phyloP scores from a whole-genome alignment of 805 yeast genomes.

The Ogataea nitratoaversa region DNA sequence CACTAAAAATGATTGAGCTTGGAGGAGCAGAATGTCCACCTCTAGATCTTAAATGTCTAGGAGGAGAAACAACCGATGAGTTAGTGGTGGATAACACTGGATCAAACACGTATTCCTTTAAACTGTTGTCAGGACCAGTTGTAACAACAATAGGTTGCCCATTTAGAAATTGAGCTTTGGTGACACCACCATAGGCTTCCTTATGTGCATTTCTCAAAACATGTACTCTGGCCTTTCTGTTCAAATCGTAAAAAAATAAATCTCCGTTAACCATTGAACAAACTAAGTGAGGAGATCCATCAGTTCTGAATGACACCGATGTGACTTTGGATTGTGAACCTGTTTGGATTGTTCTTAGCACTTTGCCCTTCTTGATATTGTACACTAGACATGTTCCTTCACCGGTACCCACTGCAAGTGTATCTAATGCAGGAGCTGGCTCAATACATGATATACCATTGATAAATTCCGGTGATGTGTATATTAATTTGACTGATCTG shows the following conservation, averaged over 20 bases:
- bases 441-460: constrained; percentile 66
- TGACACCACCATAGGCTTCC: constrained; percentile 72
- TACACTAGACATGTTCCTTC: constrained; percentile 63
- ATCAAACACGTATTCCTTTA: constrained; percentile 90
- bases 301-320: constrained; percentile 84
- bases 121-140: constrained; percentile 84
- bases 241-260: constrained; percentile 78
- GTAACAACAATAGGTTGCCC: constrained; percentile 92
- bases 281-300: constrained; percentile 79
- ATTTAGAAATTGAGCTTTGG: constrained; percentile 68
- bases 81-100: constrained; percentile 72
- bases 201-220: constrained; percentile 67
- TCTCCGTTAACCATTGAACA: constrained; percentile 80
- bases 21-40: constrained; percentile 99
- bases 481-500: constrained; percentile 70
- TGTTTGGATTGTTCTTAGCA: constrained; percentile 47
- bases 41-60: constrained; percentile 85
- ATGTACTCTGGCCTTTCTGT: constrained; percentile 69
- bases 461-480: constrained; percentile 42
- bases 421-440: constrained; percentile 82
- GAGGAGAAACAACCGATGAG: constrained; percentile 72
- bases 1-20: constrained; percentile 66
- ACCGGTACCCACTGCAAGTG: constrained; percentile 71
- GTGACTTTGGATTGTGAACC: constrained; percentile 40
- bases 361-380: constrained; percentile 62